Evolutionary conservation across 495 filamentous ascomycete species (phyloP).

Genomic region (Cudoniella acicularis): DNA sequence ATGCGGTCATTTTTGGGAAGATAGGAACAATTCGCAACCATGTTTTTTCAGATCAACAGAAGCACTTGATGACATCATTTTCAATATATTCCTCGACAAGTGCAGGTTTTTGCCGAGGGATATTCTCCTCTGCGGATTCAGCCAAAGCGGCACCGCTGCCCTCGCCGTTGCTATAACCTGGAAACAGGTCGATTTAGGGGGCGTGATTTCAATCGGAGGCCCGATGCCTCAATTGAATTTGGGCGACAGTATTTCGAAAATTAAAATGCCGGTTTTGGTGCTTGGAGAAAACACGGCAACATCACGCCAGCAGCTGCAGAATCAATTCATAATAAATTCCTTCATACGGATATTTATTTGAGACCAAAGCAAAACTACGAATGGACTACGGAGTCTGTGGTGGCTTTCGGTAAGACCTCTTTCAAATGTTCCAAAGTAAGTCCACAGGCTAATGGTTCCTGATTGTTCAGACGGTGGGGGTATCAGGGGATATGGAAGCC

Average conservation of each 20-base stretch:
- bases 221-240: not conserved
- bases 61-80: too few species aligned
- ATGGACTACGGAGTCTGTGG: not conserved
- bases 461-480: slow-evolving; percentile 45
- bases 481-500: slow-evolving; percentile 46
- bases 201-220: not conserved
- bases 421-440: too few species aligned
- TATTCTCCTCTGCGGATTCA: not conserved
- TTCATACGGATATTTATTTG: not conserved
- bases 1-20: too few species aligned
- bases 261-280: not conserved
- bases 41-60: too few species aligned
- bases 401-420: not conserved
- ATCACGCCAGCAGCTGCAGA: not conserved
- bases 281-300: not conserved
- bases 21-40: too few species aligned
- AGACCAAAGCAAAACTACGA: not conserved
- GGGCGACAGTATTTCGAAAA: not conserved
- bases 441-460: not conserved
- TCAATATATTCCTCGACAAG: too few species aligned
- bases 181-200: not conserved
- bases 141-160: not conserved
- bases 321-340: not conserved
- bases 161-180: not conserved
- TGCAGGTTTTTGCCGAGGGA: not conserved